A percentile compares a stretch with the other conserved stretches of the same genome.
phyloP scores from a whole-genome alignment of 116 monocot genomes.

The Phalaenopsis hybrid region DNA sequence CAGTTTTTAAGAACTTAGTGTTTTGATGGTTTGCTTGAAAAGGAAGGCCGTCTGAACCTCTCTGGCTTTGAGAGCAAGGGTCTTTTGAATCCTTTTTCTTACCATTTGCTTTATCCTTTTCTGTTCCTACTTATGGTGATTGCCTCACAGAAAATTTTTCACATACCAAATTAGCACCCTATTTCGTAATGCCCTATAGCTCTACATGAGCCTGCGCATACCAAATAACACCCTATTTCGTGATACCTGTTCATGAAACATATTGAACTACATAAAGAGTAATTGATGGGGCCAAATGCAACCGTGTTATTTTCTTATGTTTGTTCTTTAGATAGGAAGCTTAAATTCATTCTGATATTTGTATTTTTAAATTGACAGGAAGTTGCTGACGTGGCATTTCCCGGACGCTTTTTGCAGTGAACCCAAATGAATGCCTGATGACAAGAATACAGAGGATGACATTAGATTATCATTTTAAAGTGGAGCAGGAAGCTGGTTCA shows the following conservation, averaged over 20 bases:
- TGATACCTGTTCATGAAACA: not conserved
- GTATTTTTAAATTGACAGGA: conserved; percentile 50
- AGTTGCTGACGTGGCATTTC: conserved; percentile 61
- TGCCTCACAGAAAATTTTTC: not conserved
- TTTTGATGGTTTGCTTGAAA: not conserved
- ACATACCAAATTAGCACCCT: no score
- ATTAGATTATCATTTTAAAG: conserved; percentile 92
- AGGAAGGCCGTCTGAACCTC: not conserved
- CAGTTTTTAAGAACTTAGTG: not conserved
- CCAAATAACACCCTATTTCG: not conserved
- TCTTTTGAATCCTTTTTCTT: not conserved
- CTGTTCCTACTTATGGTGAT: not conserved
- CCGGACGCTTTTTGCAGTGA: conserved; percentile 77
- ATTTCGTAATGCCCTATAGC: no score
- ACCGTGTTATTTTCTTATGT: not conserved
- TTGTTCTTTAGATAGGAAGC: conserved; percentile 8
- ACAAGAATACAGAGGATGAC: conserved; percentile 94
- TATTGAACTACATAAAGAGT: not conserved
- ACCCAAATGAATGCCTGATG: conserved; percentile 68
- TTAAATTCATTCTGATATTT: conserved; percentile 42
- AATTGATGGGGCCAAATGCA: not conserved
- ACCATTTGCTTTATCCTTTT: not conserved
- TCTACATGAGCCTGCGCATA: not conserved
- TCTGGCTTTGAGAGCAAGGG: not conserved
- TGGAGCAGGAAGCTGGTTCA: conserved; percentile 96